Evolutionary conservation across 176 grass and related monocot genomes (phyloP).

Genomic region (Hsuehochloa calcarea): DNA sequence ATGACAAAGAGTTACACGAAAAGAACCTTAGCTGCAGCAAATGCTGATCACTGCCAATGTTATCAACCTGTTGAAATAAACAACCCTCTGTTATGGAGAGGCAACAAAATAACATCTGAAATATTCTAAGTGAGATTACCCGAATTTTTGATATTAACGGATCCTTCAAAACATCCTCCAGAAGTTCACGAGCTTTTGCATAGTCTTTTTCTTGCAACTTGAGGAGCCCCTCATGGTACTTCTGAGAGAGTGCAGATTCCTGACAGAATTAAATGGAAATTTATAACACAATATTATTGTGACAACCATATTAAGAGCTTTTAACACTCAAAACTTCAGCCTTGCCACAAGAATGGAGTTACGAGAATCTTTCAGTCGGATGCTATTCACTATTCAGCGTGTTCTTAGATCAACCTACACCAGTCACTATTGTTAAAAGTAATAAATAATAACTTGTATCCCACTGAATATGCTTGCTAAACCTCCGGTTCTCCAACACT

Average conservation of each 20-base stretch:
- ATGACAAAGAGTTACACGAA: conserved; percentile 10
- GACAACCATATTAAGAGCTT: neutral
- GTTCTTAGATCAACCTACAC: conserved; percentile 12
- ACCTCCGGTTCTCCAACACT: neutral
- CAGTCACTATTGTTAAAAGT: neutral
- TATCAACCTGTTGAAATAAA: conserved; percentile 51
- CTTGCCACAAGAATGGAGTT: conserved; percentile 1
- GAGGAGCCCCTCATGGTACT: conserved; percentile 85
- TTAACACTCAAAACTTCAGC: neutral
- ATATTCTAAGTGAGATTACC: conserved; percentile 33
- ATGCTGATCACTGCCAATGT: conserved; percentile 77
- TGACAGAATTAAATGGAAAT: conserved; percentile 36
- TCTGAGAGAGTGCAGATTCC: conserved; percentile 92
- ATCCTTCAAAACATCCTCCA: conserved; percentile 88
- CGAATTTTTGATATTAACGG: conserved; percentile 68
- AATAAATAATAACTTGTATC: neutral
- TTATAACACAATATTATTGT: conserved; percentile 4
- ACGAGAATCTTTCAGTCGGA: neutral
- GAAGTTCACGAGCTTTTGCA: conserved; percentile 66
- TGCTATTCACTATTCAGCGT: conserved; percentile 3
- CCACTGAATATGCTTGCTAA: neutral
- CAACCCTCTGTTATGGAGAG: conserved; percentile 2
- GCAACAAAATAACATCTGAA: conserved; percentile 20
- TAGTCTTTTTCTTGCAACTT: conserved; percentile 86
- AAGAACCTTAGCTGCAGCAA: conserved; percentile 81